Base-by-base conservation (phyloP, 2,329 filamentous ascomycete species). In the Sporothrix dimorphospora region DNA sequence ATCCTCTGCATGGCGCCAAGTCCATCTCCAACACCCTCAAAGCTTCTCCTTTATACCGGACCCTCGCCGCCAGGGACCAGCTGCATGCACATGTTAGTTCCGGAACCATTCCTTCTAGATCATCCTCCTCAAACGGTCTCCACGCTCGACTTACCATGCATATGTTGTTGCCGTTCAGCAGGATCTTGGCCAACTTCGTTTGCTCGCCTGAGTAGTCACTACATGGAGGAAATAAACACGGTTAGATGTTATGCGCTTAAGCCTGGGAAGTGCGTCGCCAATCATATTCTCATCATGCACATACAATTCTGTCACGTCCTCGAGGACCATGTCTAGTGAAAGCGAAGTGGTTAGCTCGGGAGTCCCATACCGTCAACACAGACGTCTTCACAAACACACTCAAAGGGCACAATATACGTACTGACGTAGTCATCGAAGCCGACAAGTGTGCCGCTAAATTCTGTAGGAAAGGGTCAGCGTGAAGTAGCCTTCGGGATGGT, bases 391-490 rank as follows among this genome's bases (percentile, higher is more conserved):
- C 12, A 24, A 6, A 49, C 8, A 51, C 7, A 57, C 2, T 0
- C 12, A 19, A 11, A 5, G 1, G 16, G 19, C 14, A 24, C 14
- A 49, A 34, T n/a, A 47, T 21, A 97, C 95, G 85, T 87, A 98
- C 94, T 99, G 88, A 99, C 96, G 85, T 98, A 99, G 88, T 99
- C 96, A 81, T 99, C 96, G 79, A 99, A 99, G 2, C 96, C 96
- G 71, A 97, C 89, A 34, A 99, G 87, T 8, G 94, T 98, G 71
- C 96, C 96, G 77, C 92, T 93, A 84, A 99, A 99, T 82, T 99
- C 96, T 98, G 80, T 59, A 16, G 55, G 55, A 21, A 4, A 14
- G 12, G 11, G 57, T 73, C 51, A 75, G 74, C 34, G 2, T 30
- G 19, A n/a, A 8, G n/a, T 19, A 14, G 38, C 3, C 21, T 65